Evolutionary conservation across 495 filamentous ascomycete species (phyloP), one percentile per base, ranked within the genome.

Genomic region (Jackrogersella multiformis): DNA sequence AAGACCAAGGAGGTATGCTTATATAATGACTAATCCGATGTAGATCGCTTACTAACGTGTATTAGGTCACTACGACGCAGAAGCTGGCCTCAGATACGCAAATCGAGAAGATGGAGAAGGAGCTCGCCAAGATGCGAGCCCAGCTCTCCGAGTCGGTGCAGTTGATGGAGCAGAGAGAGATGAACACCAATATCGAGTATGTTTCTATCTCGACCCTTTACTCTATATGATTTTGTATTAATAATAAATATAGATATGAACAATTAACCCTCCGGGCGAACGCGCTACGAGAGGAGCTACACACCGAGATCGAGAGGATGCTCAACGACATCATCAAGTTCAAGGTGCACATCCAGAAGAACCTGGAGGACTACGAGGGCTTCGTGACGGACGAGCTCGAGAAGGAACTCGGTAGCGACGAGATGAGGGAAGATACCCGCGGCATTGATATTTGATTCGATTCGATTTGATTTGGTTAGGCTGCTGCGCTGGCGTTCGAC

Each of bases 91-190:
- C 86, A 4, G 95, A 97, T 76, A 87, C 93, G 13, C 94, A 97
- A 76, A 97, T 97, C 71, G 95, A 99, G 79, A 92, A 93, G 82
- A 93, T 97, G 90, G 95, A 98, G 80, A 97, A 96, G 74, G 94
- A 99, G 77, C 80, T 99, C 24, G 90, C 91, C 39, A 93, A 92
- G 81, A 96, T 97, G 92, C 85, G 93, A 57, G 85, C 88, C 2
- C 88, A 89, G 21, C 82, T 97, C 51, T 88, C 84, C n/a, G 94
- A 97, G 74, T 91, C 87, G 39, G 91, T 97, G 57, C 92, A 97
- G 78, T 76, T 96, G 53, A 90, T 96, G 87, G 93, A 97, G 75
- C 94, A 97, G 77, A 85, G 92, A 52, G 93, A 97, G 81, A 97
- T 97, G 90, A 95, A 92, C 63, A 94, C 92, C 38, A 94, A 94